A percentile compares a stretch with the other conserved stretches of the same genome.
Conservation (phyloP, 441 rosid species). For the Omphalea diandra region DNA sequence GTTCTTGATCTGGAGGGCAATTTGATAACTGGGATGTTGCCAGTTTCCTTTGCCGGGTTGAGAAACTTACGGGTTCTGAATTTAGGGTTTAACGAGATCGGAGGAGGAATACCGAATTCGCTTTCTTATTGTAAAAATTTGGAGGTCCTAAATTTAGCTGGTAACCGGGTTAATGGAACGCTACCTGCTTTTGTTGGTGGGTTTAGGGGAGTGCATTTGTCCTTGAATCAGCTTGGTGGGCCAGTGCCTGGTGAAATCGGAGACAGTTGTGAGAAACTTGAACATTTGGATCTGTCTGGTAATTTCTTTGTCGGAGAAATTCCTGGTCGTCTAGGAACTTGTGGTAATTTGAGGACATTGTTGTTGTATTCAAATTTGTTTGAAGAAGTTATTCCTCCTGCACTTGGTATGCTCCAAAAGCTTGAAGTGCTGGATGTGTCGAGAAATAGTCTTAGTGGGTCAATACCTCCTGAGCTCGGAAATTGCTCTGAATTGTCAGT, state of each 20-base stretch:
- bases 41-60: conserved; percentile 35
- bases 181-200: conserved; percentile 47
- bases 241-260: conserved; percentile 46
- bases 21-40: conserved; percentile 42
- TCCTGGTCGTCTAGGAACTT: conserved; percentile 54
- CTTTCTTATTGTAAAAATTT: conserved; percentile 28
- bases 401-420: conserved; percentile 49
- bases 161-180: conserved; percentile 49
- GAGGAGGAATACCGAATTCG: conserved; percentile 42
- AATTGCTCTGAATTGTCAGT: conserved; percentile 47
- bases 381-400: conserved; percentile 50
- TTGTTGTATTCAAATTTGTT: conserved; percentile 51
- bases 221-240: conserved; percentile 42
- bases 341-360: conserved; percentile 43
- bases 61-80: conserved; percentile 49
- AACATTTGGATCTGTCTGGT: conserved; percentile 62
- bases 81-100: conserved; percentile 50
- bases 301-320: conserved; percentile 47
- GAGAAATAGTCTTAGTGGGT: conserved; percentile 54
- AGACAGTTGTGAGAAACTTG: conserved; percentile 44
- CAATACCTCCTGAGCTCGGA: conserved; percentile 52
- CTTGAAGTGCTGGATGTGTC: conserved; percentile 68
- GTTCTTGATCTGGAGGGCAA: conserved; percentile 73
- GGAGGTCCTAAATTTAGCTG: conserved; percentile 53
- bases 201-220: conserved; percentile 48